Percentiles rank a stretch among this genome's conserved stretches.
These are phyloP conservation scores for Eimeria necatrix DNA, from an alignment of 169 alveolate species.

Conservation along the genomic window DNA sequence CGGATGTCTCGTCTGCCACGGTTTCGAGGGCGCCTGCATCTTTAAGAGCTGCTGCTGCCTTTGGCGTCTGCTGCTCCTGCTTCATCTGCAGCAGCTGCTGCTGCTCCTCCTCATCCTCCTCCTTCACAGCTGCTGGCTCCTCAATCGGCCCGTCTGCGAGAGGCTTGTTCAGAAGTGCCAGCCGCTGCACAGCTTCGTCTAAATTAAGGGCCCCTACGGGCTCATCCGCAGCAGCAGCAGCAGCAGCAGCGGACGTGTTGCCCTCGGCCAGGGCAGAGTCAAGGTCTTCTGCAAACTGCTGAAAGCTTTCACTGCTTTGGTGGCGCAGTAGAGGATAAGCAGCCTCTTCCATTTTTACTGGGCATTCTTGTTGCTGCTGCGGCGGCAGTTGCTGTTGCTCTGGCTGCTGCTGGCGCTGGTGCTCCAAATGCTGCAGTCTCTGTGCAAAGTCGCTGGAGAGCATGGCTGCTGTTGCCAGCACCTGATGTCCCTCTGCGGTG, in stretches of 20 bases:
- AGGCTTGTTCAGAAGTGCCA: not conserved
- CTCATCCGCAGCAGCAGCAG: not conserved
- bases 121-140: not conserved
- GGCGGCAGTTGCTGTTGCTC: not conserved
- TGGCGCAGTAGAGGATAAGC: not conserved
- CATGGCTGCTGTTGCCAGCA: constrained; percentile 20
- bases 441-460: not conserved
- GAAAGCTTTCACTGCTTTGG: not conserved
- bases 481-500: constrained; percentile 16
- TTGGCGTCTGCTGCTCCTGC: not conserved
- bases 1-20: not conserved
- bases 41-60: no score
- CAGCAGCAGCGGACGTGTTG: not conserved
- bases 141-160: not conserved
- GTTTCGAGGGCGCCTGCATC: not conserved
- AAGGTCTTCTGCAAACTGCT: not conserved
- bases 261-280: not conserved
- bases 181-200: constrained; percentile 39
- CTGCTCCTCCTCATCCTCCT: not conserved
- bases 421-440: not conserved
- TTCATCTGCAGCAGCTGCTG: not conserved
- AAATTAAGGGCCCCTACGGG: not conserved
- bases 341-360: not conserved
- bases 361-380: not conserved
- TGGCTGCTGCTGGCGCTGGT: not conserved